Conservation (phyloP, 345 rosid genomes). For the Clausena lansium region DNA sequence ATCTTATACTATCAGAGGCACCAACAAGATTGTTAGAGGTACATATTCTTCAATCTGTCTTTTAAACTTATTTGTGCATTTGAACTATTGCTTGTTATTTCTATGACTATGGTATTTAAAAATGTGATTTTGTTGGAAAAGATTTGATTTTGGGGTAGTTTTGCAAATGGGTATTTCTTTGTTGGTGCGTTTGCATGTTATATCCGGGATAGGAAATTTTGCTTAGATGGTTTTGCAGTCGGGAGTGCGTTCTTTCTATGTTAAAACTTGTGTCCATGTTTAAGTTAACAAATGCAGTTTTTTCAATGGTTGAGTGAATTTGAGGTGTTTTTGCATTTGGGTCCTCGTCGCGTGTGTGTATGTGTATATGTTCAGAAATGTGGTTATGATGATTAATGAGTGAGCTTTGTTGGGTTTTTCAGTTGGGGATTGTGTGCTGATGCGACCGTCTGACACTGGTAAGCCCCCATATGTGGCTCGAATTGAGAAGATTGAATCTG, state of each 20-base stretch:
- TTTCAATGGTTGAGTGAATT: not conserved
- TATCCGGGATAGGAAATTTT: not conserved
- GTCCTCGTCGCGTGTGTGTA: not conserved
- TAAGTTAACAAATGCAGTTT: not conserved
- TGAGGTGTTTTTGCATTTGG: constrained; percentile 12
- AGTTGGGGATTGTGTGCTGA: constrained; percentile 83
- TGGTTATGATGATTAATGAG: constrained; percentile 3
- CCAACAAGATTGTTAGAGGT: constrained; percentile 70
- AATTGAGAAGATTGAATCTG: constrained; percentile 78
- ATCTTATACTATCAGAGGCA: constrained; percentile 62
- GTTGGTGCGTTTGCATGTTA: not conserved
- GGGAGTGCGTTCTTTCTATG: not conserved
- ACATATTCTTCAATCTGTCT: not conserved
- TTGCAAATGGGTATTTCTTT: not conserved
- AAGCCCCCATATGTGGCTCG: constrained; percentile 78
- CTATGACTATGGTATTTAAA: not conserved
- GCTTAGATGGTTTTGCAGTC: not conserved
- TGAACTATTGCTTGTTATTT: not conserved
- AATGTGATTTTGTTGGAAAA: not conserved
- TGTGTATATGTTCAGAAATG: not conserved
- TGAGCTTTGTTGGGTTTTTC: constrained; percentile 18
- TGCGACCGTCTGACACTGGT: constrained; percentile 76
- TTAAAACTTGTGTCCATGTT: not conserved
- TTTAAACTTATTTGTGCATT: not conserved
- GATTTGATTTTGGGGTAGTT: constrained; percentile 2